Evolutionary conservation across 768 basidiomycete genomes (phyloP), one percentile per base, ranked within the genome.

Genomic region (Hericium erinaceus): DNA sequence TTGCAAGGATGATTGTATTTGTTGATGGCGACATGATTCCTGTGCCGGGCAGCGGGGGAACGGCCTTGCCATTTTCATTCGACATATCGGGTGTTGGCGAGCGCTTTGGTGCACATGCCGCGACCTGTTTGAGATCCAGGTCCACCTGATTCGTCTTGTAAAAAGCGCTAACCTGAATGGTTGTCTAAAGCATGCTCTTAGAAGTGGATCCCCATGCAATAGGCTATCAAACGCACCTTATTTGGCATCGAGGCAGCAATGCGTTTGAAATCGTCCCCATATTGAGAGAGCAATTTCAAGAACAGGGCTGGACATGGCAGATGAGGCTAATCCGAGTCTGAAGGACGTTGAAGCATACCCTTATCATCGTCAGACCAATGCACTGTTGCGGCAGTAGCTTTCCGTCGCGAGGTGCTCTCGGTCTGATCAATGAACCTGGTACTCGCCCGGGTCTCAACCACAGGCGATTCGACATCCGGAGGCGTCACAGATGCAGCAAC

Each of bases 281-380:
- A 76, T 58, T 80, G 74, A n/a, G 73, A 71, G 16, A 88, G 73
- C 40, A 89, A 74, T 15, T 74, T 67, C 50, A 83, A 63, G 64
- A 89, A 84, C 49, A 78, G 63, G 49, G 66, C 81, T 82, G 55
- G 61, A 28, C 49, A 58, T 37, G 26, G 33, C 18, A 40, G 53
- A 18, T n/a, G 20, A 39, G 15, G 55, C 41, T 54, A 55, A 57
- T 52, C 48, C 37, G 40, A 11, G 26, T 26, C 22, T 49, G 26
- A 52, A 18, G 28, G 15, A 48, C 57, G 24, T 52, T 48, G 52
- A 37, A 15, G 69, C 77, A 64, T 57, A 83, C 83, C 75, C 73
- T 82, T 83, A 64, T 91, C 88, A 39, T 82, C 80, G 9, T 81
- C 80, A 3, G 82, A 80, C 86, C 87, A 89, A 51, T 78, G 77